A percentile compares a stretch with the other conserved stretches of the same genome.
Conservation (phyloP, 1,284 basidiomycete genomes). For the Coniferiporia sulphurascens region DNA sequence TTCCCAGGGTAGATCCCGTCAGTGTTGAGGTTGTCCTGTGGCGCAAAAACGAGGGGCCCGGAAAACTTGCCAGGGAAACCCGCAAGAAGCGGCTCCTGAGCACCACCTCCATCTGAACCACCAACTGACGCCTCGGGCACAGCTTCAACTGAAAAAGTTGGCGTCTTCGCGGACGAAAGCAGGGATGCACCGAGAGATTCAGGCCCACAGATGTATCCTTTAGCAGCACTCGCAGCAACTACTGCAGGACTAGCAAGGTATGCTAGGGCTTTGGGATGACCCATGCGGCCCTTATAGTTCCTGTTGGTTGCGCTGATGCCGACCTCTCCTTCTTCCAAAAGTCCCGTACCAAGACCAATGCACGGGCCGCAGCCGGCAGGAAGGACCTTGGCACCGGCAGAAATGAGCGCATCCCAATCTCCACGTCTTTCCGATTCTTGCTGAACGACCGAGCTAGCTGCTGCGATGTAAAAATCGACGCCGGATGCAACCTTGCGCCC, state of each 20-base stretch:
- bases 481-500: conserved; percentile 83
- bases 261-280: conserved; percentile 89
- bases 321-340: conserved; percentile 90
- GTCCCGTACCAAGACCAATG: conserved; percentile 91
- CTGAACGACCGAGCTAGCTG: conserved; percentile 90
- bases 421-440: conserved; percentile 82
- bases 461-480: conserved; percentile 97
- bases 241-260: conserved; percentile 97
- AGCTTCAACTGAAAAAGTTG: conserved; percentile 54
- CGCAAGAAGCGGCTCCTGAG: conserved; percentile 59
- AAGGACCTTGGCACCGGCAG: conserved; percentile 86
- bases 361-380: conserved; percentile 98
- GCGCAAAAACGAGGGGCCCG: conserved; percentile 86
- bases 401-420: conserved; percentile 85
- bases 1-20: conserved; percentile 99
- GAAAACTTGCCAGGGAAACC: conserved; percentile 83
- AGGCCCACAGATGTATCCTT: conserved; percentile 88
- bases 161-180: conserved; percentile 44
- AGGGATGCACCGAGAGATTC: conserved; percentile 54
- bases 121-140: conserved; percentile 28
- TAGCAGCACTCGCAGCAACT: conserved; percentile 91
- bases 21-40: conserved; percentile 97
- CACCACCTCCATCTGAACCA: conserved; percentile 24
- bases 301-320: conserved; percentile 98
- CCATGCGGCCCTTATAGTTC: conserved; percentile 99